These are phyloP conservation scores for Oligophagozyma castellii DNA, from an alignment of 1,139 yeast genomes.

Conservation along the genomic window DNA sequence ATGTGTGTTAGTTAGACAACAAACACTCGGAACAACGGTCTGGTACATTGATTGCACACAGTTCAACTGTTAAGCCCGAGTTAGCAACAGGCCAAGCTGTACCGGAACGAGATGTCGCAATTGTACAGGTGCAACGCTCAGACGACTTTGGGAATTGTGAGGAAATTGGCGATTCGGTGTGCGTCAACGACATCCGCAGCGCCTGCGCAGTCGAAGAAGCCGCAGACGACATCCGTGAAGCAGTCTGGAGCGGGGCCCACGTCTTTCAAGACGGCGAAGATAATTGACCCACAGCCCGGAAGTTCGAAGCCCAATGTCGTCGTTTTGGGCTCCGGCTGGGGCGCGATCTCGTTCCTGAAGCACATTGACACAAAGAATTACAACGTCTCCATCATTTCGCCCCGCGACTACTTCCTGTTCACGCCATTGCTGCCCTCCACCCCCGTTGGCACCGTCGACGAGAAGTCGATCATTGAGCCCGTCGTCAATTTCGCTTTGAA, in stretches of 20 bases:
- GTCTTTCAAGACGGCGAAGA: slow-evolving; percentile 28
- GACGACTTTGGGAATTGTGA: no score
- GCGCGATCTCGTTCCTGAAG: slow-evolving; percentile 72
- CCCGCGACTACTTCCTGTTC: slow-evolving; percentile 87
- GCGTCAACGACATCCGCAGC: no score
- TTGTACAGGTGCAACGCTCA: no score
- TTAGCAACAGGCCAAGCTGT: no score
- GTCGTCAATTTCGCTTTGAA: slow-evolving; percentile 66
- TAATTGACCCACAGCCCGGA: slow-evolving; percentile 19
- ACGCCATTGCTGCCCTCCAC: slow-evolving; percentile 89
- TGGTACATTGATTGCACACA: no score
- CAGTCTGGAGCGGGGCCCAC: slow-evolving; percentile 24
- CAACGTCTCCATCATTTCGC: slow-evolving; percentile 82
- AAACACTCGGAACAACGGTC: no score
- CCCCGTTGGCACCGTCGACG: slow-evolving; percentile 89
- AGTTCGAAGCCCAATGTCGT: slow-evolving; percentile 34
- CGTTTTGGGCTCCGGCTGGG: slow-evolving; percentile 93
- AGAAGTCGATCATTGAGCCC: slow-evolving; percentile 84
- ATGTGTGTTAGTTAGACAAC: no score
- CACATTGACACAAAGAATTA: slow-evolving; percentile 77
- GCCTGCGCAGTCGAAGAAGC: no score
- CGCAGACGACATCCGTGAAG: slow-evolving; percentile 5
- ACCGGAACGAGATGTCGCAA: no score
- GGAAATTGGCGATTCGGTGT: no score
- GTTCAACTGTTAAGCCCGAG: no score